These are phyloP conservation scores for Albatrellus ellisii DNA, from an alignment of 768 basidiomycete species.

Conservation along the genomic window DNA sequence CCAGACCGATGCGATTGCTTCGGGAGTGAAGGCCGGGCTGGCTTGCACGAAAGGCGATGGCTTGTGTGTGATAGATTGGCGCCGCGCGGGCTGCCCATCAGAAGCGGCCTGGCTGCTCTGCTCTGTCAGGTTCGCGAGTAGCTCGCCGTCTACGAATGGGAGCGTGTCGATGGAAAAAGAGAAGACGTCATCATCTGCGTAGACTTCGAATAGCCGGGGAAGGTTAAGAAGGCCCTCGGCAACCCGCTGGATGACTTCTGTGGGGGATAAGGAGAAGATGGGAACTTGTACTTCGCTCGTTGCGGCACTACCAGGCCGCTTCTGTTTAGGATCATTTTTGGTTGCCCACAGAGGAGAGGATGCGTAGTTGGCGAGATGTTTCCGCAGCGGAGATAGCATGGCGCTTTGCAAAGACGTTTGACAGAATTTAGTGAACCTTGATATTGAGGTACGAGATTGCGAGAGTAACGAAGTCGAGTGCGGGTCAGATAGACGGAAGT, in stretches of 20 bases:
- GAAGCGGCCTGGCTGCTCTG: too few species aligned
- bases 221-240: slow-evolving; percentile 93
- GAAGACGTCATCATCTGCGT: slow-evolving; percentile 84
- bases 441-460: slow-evolving; percentile 41
- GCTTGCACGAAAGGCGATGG: not conserved
- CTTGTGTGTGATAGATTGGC: slow-evolving; percentile 20
- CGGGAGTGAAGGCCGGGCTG: slow-evolving; percentile 37
- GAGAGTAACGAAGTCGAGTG: slow-evolving; percentile 29
- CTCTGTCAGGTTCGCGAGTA: slow-evolving; percentile 34
- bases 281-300: slow-evolving; percentile 55
- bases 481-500: slow-evolving; percentile 17
- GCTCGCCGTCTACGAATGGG: slow-evolving; percentile 50
- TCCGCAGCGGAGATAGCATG: slow-evolving; percentile 71
- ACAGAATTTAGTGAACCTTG: slow-evolving; percentile 52
- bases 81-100: slow-evolving; percentile 21
- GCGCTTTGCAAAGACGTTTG: slow-evolving; percentile 72
- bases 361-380: slow-evolving; percentile 61
- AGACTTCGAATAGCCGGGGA: slow-evolving; percentile 87
- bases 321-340: slow-evolving; percentile 32
- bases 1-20: slow-evolving; percentile 83
- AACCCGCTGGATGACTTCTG: slow-evolving; percentile 75
- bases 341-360: slow-evolving; percentile 54
- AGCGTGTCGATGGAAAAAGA: slow-evolving; percentile 79
- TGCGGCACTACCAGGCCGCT: slow-evolving; percentile 26
- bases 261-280: slow-evolving; percentile 87